Base-by-base conservation (phyloP, 2,329 filamentous ascomycete genomes). In the Botryotinia narcissicola region DNA sequence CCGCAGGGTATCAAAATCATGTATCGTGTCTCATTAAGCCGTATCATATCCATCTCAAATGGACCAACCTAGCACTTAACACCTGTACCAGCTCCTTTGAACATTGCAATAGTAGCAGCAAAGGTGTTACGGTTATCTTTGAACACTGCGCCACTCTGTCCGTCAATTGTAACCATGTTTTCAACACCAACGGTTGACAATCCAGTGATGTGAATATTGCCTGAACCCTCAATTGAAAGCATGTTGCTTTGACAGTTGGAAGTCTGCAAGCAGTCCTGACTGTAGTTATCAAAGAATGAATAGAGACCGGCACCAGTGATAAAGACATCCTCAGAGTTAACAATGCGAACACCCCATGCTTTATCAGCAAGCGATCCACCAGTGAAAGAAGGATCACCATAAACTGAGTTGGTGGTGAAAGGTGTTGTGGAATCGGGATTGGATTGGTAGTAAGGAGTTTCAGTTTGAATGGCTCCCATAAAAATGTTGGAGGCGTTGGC, bases 371-470 rank as follows among this genome's bases (percentile, higher is more conserved):
- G 66, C 14, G 75, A 46, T 64, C 84, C 84, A 3, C 83, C 78
- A 29, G 79, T 83, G 81, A 96, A 97, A 78, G 90, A 87, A 0
- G 94, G 92, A 80, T 95, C 93, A 64, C 82, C 82, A 78, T 86
- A 92, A 10, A 83, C 83, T 29, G 86, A 76, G 78, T 91, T 89
- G 75, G 85, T 83, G 0, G 84, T 84, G 82, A 92, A 94, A 57
- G 91, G 92, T 16, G 88, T 85, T 16, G 88, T 86, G 3, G 93
- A 88, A 77, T 92, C 87, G 7, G 94, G 93, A 84, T 95, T 95
- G 81, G 92, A 88, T 84, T 97, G 93, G 87, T 92, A 94, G 85
- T 93, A 94, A 46, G 94, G 92, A 8, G 94, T 97, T 84, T 98
- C 95, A 5, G 93, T 93, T 84, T 98, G 95, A 79, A 97, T 93